A percentile compares a stretch with the other conserved stretches of the same genome.
Evolutionary conservation across 495 filamentous ascomycete species (phyloP).

Genomic region (Chaetomidium leptoderma): DNA sequence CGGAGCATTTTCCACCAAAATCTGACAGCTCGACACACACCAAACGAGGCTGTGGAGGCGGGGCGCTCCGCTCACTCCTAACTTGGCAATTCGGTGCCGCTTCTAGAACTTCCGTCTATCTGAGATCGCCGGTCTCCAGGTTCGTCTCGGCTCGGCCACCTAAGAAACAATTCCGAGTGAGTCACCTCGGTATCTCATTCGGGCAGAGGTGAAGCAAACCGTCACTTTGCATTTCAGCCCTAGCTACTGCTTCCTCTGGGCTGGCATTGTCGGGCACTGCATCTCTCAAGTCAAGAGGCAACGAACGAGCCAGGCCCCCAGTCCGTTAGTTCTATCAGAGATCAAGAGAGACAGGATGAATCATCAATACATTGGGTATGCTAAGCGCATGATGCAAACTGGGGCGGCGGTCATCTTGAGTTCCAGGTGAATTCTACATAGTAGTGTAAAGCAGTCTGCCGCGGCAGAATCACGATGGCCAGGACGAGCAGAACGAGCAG

Average conservation of each 20-base stretch:
- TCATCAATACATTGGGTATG: not conserved
- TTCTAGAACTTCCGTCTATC: not conserved
- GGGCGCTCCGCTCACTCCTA: not conserved
- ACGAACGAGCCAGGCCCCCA: too few relatives aligned
- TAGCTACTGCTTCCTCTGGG: not conserved
- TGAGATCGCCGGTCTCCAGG: not conserved
- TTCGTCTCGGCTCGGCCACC: not conserved
- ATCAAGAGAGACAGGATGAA: too few relatives aligned
- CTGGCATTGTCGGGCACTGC: too few relatives aligned
- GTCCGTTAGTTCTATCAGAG: too few relatives aligned
- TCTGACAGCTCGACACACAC: not conserved
- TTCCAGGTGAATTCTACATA: too few relatives aligned
- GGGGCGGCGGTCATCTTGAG: not conserved
- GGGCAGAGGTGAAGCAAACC: not conserved
- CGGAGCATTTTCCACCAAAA: not conserved
- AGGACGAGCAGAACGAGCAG: not conserved
- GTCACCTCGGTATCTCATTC: slow-evolving; percentile 2
- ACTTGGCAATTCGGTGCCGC: not conserved
- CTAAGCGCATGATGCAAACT: not conserved
- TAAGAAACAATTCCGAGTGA: not conserved
- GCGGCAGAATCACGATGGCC: too few relatives aligned
- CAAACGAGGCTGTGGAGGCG: slow-evolving; percentile 4
- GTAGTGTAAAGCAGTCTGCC: too few relatives aligned
- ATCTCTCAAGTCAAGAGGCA: too few relatives aligned
- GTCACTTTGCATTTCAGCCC: not conserved